Percentiles rank a stretch among this genome's conserved stretches.
Evolutionary conservation across 2,329 filamentous ascomycete genomes (phyloP).

Genomic region (Verticillium dahliae): DNA sequence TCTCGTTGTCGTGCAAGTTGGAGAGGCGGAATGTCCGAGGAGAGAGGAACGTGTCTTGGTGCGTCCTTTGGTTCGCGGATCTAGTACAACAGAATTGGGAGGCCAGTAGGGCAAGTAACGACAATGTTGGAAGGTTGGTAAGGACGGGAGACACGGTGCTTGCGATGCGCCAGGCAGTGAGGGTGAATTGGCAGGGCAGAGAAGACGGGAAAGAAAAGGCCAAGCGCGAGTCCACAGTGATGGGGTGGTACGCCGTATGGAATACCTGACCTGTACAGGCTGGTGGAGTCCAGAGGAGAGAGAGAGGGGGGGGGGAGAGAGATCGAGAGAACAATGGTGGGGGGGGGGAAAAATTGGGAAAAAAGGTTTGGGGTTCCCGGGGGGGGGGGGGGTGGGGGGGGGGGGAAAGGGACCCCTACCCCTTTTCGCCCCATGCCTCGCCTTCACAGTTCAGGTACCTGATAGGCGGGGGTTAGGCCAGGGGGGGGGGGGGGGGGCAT

Average conservation of each 20-base stretch:
- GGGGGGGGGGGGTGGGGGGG: not conserved
- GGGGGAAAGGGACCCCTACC: not conserved
- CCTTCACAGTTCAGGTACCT: not conserved
- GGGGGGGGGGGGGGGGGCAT: too few relatives aligned
- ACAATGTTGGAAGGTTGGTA: conserved; percentile 3
- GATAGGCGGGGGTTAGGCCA: not conserved
- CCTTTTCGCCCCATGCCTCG: not conserved
- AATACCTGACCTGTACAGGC: not conserved
- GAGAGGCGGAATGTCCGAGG: not conserved
- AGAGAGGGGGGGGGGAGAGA: not conserved
- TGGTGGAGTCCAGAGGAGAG: not conserved
- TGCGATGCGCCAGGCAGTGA: not conserved
- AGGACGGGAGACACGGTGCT: conserved; percentile 6
- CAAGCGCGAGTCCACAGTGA: not conserved
- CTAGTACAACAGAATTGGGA: conserved; percentile 4
- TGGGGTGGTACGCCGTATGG: not conserved
- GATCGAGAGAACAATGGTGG: conserved; percentile 1
- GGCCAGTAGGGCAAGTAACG: not conserved
- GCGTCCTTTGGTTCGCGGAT: not conserved
- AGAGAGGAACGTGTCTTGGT: not conserved
- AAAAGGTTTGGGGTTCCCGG: not conserved
- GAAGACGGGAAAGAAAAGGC: conserved; percentile 1
- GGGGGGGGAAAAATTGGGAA: conserved; percentile 5
- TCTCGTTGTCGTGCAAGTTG: not conserved
- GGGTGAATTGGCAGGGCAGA: not conserved